phyloP scores from a whole-genome alignment of 148 eudicot genomes.

The Rhododendron ovatum region DNA sequence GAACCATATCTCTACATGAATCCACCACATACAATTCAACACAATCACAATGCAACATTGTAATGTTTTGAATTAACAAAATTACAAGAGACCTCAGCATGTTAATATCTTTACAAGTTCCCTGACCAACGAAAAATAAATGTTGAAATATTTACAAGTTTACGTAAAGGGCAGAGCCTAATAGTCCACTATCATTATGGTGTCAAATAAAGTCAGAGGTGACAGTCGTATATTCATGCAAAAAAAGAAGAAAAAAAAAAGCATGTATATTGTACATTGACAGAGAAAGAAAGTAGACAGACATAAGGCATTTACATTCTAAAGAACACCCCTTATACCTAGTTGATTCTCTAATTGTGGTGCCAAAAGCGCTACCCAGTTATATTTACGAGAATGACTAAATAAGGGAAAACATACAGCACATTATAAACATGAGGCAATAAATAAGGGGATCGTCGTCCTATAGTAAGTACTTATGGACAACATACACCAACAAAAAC shows the following conservation, averaged over 20 bases:
- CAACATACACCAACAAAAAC: not conserved
- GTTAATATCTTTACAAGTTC: not conserved
- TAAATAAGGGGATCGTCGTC: not conserved
- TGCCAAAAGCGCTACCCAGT: not conserved
- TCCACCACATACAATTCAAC: not conserved
- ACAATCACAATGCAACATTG: not conserved
- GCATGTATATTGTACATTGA: not conserved
- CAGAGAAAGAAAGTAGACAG: not conserved
- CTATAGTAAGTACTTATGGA: not conserved
- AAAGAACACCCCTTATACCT: not conserved
- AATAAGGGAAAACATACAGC: not conserved
- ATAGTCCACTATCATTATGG: not conserved
- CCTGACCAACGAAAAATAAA: not conserved
- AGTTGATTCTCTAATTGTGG: not conserved
- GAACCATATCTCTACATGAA: not conserved
- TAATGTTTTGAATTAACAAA: not conserved
- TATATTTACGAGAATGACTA: not conserved
- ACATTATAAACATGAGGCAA: not conserved
- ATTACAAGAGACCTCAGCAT: not conserved
- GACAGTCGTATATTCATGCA: not conserved
- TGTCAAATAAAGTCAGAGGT: not conserved
- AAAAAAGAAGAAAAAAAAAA: not conserved
- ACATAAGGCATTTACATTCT: not conserved
- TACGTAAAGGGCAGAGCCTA: not conserved
- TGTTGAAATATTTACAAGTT: not conserved